Evolutionary conservation across 148 eudicot genomes (phyloP), one percentile per base, ranked within the genome.

Genomic region (Diospyros lotus): DNA sequence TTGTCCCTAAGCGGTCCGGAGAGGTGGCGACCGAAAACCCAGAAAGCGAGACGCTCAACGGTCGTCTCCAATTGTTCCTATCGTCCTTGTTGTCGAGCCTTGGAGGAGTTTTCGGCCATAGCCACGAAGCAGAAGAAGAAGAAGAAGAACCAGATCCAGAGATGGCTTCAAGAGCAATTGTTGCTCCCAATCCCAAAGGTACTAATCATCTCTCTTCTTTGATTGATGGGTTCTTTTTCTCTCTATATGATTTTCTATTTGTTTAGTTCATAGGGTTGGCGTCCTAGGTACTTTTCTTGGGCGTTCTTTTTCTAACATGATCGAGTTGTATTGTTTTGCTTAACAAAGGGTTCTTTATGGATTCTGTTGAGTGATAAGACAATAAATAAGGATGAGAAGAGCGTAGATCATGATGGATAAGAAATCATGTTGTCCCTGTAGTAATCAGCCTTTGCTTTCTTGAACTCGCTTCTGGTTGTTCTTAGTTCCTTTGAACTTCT

Each of bases 31-130:
- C 78, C 58, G 83, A 75, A 76, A 78, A 76, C 75, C 51, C 76
- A 66, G 88, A 76, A 84, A 80, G 72, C 68, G 86, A 59, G 90
- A 79, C 82, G 6, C 85, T 86, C 71, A 87, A 78, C 68, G 73
- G 90, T 85, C 93, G 89, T 83, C 88, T 90, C 83, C 84, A 83
- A 48, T 46, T 78, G 75, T 86, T 88, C 76, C 43, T 90, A 9
- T 86, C 90, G 43, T 79, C 91, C 15, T 40, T 90, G 28, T 61
- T 84, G 65, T 43, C 90, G 62, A 89, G 87, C 63, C 75, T 87
- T 74, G 90, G 89, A 28, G 91, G 91, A 28, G 88, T 84, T 52
- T 85, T 87, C 18, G 77, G 85, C 13, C 38, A 78, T 44, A 75
- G 14, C 41, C 53, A 73, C 9, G 76, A 79, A 59, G 73, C 55